phyloP scores from a whole-genome alignment of 805 yeast genomes.

The Kuraishia capsulata region DNA sequence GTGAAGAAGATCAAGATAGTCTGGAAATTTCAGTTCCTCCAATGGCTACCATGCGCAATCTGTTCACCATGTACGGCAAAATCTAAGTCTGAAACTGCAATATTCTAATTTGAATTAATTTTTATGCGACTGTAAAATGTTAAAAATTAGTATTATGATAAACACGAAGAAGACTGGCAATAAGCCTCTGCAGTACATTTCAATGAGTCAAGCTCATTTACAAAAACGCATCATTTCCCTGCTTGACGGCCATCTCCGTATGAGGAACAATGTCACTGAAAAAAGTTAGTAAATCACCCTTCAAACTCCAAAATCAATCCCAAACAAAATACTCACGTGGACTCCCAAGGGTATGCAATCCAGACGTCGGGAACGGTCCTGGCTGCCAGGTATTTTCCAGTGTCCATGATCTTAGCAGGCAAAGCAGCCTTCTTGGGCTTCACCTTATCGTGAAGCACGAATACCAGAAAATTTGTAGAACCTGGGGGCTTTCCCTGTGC shows the following conservation, averaged over 20 bases:
- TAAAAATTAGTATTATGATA: too few species aligned
- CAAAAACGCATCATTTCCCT: conserved; percentile 50
- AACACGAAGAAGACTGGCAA: too few species aligned
- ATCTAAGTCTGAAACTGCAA: not conserved
- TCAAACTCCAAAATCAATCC: not conserved
- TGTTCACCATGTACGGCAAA: not conserved
- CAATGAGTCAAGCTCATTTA: too few species aligned
- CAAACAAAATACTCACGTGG: not conserved
- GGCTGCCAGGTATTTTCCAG: conserved; percentile 61
- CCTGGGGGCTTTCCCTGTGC: conserved; percentile 41
- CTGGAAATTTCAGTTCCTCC: not conserved
- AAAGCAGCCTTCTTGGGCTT: conserved; percentile 67
- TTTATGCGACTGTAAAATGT: too few species aligned
- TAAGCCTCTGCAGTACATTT: too few species aligned
- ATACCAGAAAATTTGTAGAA: conserved; percentile 60
- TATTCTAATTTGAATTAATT: too few species aligned
- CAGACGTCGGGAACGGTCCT: conserved; percentile 67
- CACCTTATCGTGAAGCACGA: conserved; percentile 68
- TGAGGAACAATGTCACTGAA: conserved; percentile 70
- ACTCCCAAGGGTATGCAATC: conserved; percentile 81
- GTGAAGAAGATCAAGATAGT: not conserved
- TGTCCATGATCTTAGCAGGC: conserved; percentile 52
- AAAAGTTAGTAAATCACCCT: conserved; percentile 28
- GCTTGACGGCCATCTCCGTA: conserved; percentile 61
- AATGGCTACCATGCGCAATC: not conserved